Conservation (phyloP, 2,329 filamentous ascomycete species). For the Macrophomina tecta region DNA sequence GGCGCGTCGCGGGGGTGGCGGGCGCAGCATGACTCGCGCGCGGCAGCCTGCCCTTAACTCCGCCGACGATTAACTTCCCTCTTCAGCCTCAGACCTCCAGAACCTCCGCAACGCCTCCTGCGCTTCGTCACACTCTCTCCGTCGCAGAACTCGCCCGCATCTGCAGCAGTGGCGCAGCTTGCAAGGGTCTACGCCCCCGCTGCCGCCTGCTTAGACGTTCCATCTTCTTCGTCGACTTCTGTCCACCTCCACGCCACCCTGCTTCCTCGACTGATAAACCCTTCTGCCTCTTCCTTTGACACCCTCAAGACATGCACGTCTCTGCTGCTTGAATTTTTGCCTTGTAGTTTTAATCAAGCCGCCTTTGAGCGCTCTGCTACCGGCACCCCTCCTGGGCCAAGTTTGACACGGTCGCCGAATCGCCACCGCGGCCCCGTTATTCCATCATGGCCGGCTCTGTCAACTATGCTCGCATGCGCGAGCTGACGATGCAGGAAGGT, state of each 20-base stretch:
- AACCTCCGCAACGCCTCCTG: not conserved
- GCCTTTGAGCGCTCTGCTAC: not conserved
- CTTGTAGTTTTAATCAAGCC: not conserved
- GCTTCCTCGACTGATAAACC: not conserved
- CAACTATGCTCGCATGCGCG: constrained; percentile 73
- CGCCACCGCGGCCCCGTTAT: constrained; percentile 7
- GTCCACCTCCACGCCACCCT: not conserved
- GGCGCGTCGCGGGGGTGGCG: too few species aligned
- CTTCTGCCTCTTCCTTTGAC: not conserved
- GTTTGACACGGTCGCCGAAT: constrained; percentile 14
- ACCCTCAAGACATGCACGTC: not conserved
- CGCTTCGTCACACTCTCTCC: constrained; percentile 2
- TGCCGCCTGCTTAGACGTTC: not conserved
- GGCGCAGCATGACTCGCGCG: constrained; percentile 4
- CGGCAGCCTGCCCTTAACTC: not conserved
- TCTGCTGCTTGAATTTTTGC: not conserved
- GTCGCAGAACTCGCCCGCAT: constrained; percentile 1
- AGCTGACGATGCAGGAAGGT: constrained; percentile 85
- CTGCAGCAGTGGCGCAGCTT: not conserved
- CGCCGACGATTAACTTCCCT: not conserved
- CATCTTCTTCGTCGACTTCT: not conserved
- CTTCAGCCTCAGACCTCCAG: constrained; percentile 3
- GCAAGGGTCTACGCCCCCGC: not conserved
- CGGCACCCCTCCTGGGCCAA: not conserved
- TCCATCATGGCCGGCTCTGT: constrained; percentile 43